Percentiles rank a stretch among this genome's conserved stretches.
Conservation (phyloP, 208 protist species). For the Trichomonas tenax region DNA sequence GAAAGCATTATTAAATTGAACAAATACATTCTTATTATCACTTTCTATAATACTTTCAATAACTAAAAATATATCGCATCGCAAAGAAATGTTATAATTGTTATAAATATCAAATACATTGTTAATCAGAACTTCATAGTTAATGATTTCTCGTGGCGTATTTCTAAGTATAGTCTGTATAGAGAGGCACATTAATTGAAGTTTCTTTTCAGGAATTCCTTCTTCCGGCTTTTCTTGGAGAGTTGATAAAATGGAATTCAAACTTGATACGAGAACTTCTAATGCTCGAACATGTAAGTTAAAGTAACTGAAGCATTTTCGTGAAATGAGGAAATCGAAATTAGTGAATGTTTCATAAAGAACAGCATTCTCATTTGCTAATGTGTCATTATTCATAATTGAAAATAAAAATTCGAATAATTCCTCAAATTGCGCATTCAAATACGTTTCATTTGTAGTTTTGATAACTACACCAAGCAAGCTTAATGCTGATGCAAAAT, state of each 20-base stretch:
- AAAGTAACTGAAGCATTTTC: not conserved
- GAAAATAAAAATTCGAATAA: not conserved
- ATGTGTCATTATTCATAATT: not conserved
- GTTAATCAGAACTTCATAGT: not conserved
- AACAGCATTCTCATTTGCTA: not conserved
- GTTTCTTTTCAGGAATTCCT: not conserved
- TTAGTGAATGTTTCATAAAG: not conserved
- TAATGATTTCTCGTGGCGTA: not conserved
- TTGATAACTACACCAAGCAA: not conserved
- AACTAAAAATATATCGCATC: not conserved
- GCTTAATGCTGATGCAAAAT: not conserved
- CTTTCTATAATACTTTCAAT: not conserved
- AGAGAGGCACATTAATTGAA: not conserved
- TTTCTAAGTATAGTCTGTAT: not conserved
- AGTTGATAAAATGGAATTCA: not conserved
- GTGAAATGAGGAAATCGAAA: not conserved
- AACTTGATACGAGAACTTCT: not conserved
- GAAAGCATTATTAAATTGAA: not conserved
- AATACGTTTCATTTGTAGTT: not conserved
- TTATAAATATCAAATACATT: not conserved
- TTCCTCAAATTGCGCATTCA: not conserved
- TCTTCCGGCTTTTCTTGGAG: not conserved
- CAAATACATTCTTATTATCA: not conserved
- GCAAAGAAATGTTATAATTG: not conserved
- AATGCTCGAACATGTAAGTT: not conserved